Conservation (phyloP, 108 stramenopile genomes). For the Aureococcus anophagefferens region DNA sequence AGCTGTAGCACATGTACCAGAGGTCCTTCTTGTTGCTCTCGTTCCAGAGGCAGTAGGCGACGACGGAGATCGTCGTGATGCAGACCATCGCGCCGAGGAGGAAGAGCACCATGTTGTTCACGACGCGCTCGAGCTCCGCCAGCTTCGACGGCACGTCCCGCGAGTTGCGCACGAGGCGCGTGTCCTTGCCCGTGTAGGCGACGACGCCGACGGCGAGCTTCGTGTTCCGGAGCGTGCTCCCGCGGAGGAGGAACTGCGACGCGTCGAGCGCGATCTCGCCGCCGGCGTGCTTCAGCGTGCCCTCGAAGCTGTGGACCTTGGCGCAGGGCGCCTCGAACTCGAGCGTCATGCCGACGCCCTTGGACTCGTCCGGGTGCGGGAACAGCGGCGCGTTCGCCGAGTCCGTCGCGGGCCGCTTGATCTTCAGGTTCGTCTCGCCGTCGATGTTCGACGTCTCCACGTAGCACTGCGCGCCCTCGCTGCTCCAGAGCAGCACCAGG, state of each 20-base stretch:
- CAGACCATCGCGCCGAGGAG: conserved; percentile 26
- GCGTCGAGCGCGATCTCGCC: conserved; percentile 57
- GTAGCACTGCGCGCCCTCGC: conserved; percentile 70
- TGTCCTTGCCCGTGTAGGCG: conserved; percentile 87
- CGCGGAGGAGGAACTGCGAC: conserved; percentile 78
- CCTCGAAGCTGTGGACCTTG: conserved; percentile 70
- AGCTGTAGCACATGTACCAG: conserved; percentile 28
- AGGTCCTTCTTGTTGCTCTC: conserved; percentile 20
- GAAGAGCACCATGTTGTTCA: conserved; percentile 35
- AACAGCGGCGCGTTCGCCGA: not conserved
- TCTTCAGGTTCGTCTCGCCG: conserved; percentile 94
- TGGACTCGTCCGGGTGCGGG: not conserved
- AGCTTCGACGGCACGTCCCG: conserved; percentile 82
- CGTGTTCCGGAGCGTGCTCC: conserved; percentile 85
- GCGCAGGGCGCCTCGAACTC: not conserved
- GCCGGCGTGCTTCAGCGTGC: conserved; percentile 52
- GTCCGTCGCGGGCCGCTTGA: conserved; percentile 10
- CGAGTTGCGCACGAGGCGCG: conserved; percentile 82
- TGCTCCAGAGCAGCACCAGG: conserved; percentile 71
- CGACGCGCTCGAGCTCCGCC: conserved; percentile 60
- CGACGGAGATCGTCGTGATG: conserved; percentile 21
- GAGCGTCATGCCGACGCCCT: not conserved
- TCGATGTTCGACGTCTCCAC: conserved; percentile 92
- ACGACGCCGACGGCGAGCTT: conserved; percentile 87
- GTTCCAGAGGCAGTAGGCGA: conserved; percentile 26